Percentiles rank a stretch among this genome's conserved stretches.
phyloP scores from a whole-genome alignment of 148 eudicot species.

The Rhododendron molle region DNA sequence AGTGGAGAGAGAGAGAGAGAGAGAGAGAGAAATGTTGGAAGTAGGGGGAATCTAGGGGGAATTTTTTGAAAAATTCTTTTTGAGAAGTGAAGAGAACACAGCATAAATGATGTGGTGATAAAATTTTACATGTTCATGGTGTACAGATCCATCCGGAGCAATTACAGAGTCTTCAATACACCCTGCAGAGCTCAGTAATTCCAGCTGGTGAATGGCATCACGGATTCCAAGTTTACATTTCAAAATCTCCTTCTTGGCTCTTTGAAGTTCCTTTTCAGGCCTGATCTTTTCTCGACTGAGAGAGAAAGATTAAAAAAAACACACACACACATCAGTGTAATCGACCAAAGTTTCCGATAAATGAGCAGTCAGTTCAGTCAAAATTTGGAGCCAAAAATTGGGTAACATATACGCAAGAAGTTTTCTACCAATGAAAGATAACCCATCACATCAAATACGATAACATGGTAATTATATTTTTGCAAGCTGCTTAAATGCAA shows the following conservation, averaged over 20 bases:
- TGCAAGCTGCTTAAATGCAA: neutral
- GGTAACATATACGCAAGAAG: neutral
- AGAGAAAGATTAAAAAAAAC: slow-evolving; percentile 2
- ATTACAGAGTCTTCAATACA: slow-evolving; percentile 62
- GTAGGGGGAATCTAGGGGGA: too few species aligned
- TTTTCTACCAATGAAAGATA: neutral
- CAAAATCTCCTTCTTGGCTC: slow-evolving; percentile 78
- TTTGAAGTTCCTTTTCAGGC: slow-evolving; percentile 79
- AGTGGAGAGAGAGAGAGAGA: too few species aligned
- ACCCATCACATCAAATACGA: neutral
- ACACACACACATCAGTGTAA: neutral
- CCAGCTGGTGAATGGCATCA: slow-evolving; percentile 79
- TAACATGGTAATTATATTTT: neutral
- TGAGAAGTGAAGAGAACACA: too few species aligned
- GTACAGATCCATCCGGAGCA: slow-evolving; percentile 90
- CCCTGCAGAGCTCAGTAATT: slow-evolving; percentile 78
- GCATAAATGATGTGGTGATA: neutral
- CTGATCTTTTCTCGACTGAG: slow-evolving; percentile 86
- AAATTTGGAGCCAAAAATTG: neutral
- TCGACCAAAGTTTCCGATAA: neutral
- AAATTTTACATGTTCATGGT: slow-evolving; percentile 84
- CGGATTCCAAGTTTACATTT: slow-evolving; percentile 90
- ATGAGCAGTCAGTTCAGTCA: neutral
- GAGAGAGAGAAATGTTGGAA: too few species aligned
- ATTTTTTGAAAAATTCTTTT: too few species aligned